phyloP scores from a whole-genome alignment of 2,329 filamentous ascomycete genomes.

The Botryosphaeria dothidea region DNA sequence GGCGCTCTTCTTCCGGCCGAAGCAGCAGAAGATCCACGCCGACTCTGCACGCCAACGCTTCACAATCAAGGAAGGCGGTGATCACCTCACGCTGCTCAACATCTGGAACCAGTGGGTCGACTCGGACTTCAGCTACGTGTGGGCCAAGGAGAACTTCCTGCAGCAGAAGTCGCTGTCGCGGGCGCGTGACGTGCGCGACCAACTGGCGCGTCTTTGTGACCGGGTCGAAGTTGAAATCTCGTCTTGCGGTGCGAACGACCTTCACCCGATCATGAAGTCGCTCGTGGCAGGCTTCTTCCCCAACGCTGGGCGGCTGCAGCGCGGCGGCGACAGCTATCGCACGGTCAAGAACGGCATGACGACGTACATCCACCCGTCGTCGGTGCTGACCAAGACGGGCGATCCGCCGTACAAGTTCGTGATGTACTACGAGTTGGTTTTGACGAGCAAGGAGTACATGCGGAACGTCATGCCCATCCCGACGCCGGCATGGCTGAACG shows the following conservation, averaged over 20 bases:
- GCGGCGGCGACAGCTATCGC: conserved; percentile 83
- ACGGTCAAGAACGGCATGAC: conserved; percentile 88
- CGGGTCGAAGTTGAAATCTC: conserved; percentile 78
- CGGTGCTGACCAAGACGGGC: conserved; percentile 76
- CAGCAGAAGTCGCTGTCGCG: conserved; percentile 88
- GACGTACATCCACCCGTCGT: conserved; percentile 89
- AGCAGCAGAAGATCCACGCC: conserved; percentile 96
- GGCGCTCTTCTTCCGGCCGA: conserved; percentile 89
- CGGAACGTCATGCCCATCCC: conserved; percentile 76
- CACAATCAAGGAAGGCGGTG: conserved; percentile 86
- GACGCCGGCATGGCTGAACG: conserved; percentile 79
- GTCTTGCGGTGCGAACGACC: conserved; percentile 69
- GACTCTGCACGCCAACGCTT: conserved; percentile 88
- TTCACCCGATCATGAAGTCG: conserved; percentile 80
- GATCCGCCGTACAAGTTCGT: conserved; percentile 79
- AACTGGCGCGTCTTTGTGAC: conserved; percentile 89
- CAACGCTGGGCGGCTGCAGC: conserved; percentile 81
- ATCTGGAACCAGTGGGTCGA: conserved; percentile 97
- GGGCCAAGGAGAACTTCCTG: conserved; percentile 90
- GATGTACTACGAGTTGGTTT: conserved; percentile 80
- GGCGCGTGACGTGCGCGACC: conserved; percentile 88
- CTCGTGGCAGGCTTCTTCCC: conserved; percentile 92
- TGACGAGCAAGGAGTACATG: conserved; percentile 92
- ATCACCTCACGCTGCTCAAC: conserved; percentile 84
- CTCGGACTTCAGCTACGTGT: conserved; percentile 82